A percentile compares a stretch with the other conserved stretches of the same genome.
Evolutionary conservation across 129 eudicot genomes (phyloP).

Genomic region (Sambucus nigra): DNA sequence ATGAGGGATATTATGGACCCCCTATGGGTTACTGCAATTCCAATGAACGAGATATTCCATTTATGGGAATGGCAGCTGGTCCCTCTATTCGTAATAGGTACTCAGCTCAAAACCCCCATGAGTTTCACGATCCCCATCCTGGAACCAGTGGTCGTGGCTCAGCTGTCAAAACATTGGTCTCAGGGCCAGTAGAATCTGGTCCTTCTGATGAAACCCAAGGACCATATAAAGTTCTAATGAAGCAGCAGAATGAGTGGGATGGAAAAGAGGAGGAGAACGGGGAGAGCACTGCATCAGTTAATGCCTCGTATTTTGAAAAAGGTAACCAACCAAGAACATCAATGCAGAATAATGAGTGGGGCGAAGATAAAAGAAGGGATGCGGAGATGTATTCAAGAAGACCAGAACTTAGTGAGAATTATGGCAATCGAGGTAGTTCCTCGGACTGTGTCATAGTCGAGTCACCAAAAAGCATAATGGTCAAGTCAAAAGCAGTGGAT

Average conservation of each 20-base stretch:
- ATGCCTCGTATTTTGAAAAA: conserved; percentile 23
- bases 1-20: conserved; percentile 81
- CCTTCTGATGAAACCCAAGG: conserved; percentile 39
- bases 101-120: conserved; percentile 46
- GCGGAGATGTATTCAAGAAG: conserved; percentile 37
- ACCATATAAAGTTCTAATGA: conserved; percentile 40
- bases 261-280: conserved; percentile 36
- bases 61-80: conserved; percentile 73
- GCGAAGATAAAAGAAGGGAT: conserved; percentile 37
- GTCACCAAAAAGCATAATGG: conserved; percentile 27
- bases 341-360: conserved; percentile 52
- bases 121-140: conserved; percentile 37
- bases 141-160: conserved; percentile 50
- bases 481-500: conserved; percentile 24
- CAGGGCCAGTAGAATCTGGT: conserved; percentile 38
- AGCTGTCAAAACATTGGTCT: conserved; percentile 25
- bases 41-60: conserved; percentile 63
- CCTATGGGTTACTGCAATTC: conserved; percentile 76
- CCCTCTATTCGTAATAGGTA: conserved; percentile 64
- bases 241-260: conserved; percentile 47
- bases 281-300: conserved; percentile 26
- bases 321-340: conserved; percentile 24
- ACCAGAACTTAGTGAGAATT: conserved; percentile 13
- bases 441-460: conserved; percentile 20
- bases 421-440: conserved; percentile 10